Percentiles rank a stretch among this genome's conserved stretches.
These are phyloP conservation scores for Amaranthus palmeri DNA, from an alignment of 148 eudicot species.

Conservation along the genomic window DNA sequence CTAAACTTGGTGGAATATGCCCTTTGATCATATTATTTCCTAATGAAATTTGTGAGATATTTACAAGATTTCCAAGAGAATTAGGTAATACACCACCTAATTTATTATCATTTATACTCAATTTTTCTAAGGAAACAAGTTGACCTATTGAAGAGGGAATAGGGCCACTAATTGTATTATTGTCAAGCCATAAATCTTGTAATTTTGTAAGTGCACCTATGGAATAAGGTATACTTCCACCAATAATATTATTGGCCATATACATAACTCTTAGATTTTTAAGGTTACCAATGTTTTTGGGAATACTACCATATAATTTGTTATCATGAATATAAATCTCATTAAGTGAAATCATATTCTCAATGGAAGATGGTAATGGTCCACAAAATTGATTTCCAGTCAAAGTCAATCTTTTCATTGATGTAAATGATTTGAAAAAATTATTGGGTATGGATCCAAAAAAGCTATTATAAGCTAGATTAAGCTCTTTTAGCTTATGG, in stretches of 20 bases:
- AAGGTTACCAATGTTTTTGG: constrained; percentile 48
- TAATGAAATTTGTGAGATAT: too few relatives aligned
- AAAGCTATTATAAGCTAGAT: constrained; percentile 39
- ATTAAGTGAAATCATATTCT: constrained; percentile 24
- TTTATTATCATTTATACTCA: constrained; percentile 34
- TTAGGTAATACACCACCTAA: constrained; percentile 30
- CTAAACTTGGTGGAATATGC: constrained; percentile 45
- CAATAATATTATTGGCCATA: constrained; percentile 46
- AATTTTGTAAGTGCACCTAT: constrained; percentile 46
- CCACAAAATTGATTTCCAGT: constrained; percentile 53
- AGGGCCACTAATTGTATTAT: constrained; percentile 39
- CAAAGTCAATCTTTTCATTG: constrained; percentile 38
- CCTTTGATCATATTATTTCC: too few relatives aligned
- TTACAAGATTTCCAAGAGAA: too few relatives aligned
- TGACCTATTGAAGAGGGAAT: constrained; percentile 49
- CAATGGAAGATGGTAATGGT: constrained; percentile 47
- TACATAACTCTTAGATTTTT: constrained; percentile 37
- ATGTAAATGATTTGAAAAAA: constrained; percentile 30
- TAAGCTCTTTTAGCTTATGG: constrained; percentile 30
- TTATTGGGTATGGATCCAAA: constrained; percentile 36
- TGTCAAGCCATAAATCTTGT: constrained; percentile 29
- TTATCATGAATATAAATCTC: constrained; percentile 46
- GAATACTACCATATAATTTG: constrained; percentile 45
- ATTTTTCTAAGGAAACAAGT: constrained; percentile 42
- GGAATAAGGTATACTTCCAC: constrained; percentile 48